phyloP scores from a whole-genome alignment of 164 flowering plant species.

The Piper longum region DNA sequence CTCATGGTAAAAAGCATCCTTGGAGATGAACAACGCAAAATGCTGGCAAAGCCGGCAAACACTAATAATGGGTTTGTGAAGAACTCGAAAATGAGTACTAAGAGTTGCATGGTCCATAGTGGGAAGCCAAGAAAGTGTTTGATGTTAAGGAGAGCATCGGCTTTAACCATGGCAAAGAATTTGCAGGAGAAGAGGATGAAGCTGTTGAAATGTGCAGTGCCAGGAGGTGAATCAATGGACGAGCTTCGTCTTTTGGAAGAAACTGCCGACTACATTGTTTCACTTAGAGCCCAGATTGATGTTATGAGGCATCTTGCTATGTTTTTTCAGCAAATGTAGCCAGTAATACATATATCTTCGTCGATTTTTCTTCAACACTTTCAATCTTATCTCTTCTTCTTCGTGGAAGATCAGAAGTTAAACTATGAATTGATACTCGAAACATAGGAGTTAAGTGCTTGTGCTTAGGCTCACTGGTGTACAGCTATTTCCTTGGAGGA shows the following conservation, averaged over 20 bases:
- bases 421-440: no score
- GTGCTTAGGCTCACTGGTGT: no score
- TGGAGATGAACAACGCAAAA: conserved; percentile 12
- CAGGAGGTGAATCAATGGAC: conserved; percentile 62
- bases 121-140: no score
- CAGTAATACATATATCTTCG: conserved; percentile 9
- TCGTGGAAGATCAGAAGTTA: no score
- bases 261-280: conserved; percentile 58
- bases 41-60: not conserved
- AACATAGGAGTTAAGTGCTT: no score
- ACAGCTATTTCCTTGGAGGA: no score
- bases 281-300: conserved; percentile 62
- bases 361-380: no score
- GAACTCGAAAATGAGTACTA: no score
- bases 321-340: conserved; percentile 12
- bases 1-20: conserved; percentile 17
- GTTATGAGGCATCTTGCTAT: conserved; percentile 48
- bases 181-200: conserved; percentile 46
- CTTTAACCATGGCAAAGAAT: conserved; percentile 28
- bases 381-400: no score
- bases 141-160: not conserved
- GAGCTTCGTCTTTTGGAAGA: conserved; percentile 39
- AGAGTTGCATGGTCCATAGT: no score
- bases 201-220: conserved; percentile 42
- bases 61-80: no score